Base-by-base conservation (phyloP, 441 rosid species). In the Corymbia citriodora region DNA sequence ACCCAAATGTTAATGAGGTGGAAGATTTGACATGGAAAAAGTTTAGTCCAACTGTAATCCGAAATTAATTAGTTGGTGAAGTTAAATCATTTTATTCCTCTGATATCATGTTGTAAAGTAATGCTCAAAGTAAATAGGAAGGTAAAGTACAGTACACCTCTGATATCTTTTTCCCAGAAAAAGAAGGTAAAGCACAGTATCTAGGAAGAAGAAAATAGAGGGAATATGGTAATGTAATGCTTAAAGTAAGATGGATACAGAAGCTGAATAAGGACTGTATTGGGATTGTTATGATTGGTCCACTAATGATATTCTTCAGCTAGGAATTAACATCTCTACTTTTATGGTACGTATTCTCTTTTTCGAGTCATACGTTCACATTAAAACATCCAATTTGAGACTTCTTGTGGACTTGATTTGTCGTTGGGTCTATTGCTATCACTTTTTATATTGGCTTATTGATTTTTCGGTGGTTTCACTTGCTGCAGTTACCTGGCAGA, bases 401-500 rank as follows among this genome's bases (percentile, higher is more conserved):
- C 85, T 79, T 45, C n/a, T 7, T 45, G 52, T 45, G 85, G 85
- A 79, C 52, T 45, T 45, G 52, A 45, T 40, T 79, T 79, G 52
- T 45, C 10, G 2, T 45, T 45, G 85, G 52, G n/a, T 19, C 52
- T 79, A 79, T 57, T 65, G 79, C 63, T 74, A 49, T 74, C 65
- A 48, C 63, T 68, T 50, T 90, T 92, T 90, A 91, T 88, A 81
- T 89, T 89, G 85, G 48, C 88, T 90, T 88, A 88, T 89, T 92
- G 87, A 88, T 61, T 89, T 55, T 89, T 23, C 65, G 87, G 23
- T 45, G 85, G 85, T 82, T 90, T 88, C 87, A 57, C 90, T 90
- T 92, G 89, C 87, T 89, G 88, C 95, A 98, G 99, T 93, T 98
- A 97, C 92, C 90, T 95, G 88, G 89, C 92, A 17, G 98, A 95